Evolutionary conservation across 1,139 yeast species (phyloP).

Genomic region (Saccharomyces hybrid): DNA sequence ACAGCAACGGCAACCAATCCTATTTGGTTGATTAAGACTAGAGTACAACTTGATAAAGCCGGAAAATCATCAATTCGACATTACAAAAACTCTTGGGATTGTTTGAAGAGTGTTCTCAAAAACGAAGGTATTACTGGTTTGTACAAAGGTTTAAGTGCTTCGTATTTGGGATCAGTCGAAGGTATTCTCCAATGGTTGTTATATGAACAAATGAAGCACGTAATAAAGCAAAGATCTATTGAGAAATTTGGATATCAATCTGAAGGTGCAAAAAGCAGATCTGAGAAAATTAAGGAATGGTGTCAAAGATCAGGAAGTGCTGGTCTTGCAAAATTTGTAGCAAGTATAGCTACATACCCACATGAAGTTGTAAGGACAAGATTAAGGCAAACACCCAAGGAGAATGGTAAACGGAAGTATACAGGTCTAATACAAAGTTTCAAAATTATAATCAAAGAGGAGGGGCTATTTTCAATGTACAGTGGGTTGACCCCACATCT

Average conservation of each 20-base stretch:
- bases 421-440: slow-evolving; percentile 87
- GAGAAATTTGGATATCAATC: slow-evolving; percentile 33
- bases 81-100: slow-evolving; percentile 82
- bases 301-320: slow-evolving; percentile 96
- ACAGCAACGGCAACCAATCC: slow-evolving; percentile 99
- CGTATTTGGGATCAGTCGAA: slow-evolving; percentile 90
- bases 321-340: slow-evolving; percentile 90
- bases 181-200: slow-evolving; percentile 96
- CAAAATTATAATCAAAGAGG: slow-evolving; percentile 74
- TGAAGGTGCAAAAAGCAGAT: slow-evolving; percentile 44
- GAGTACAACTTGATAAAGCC: slow-evolving; percentile 79
- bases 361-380: slow-evolving; percentile 97
- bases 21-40: slow-evolving; percentile 95
- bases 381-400: slow-evolving; percentile 85
- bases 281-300: slow-evolving; percentile 79
- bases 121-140: slow-evolving; percentile 76
- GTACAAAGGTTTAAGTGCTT: slow-evolving; percentile 86
- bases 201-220: slow-evolving; percentile 85
- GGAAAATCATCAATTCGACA: slow-evolving; percentile 31
- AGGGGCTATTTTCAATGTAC: slow-evolving; percentile 88
- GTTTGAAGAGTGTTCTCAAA: slow-evolving; percentile 59
- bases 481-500: slow-evolving; percentile 97
- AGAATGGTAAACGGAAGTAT: slow-evolving; percentile 76
- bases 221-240: slow-evolving; percentile 54
- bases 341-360: slow-evolving; percentile 90